These are phyloP conservation scores for Mrakiaceae sp. DNA, from an alignment of 1,284 basidiomycete genomes.

Conservation along the genomic window DNA sequence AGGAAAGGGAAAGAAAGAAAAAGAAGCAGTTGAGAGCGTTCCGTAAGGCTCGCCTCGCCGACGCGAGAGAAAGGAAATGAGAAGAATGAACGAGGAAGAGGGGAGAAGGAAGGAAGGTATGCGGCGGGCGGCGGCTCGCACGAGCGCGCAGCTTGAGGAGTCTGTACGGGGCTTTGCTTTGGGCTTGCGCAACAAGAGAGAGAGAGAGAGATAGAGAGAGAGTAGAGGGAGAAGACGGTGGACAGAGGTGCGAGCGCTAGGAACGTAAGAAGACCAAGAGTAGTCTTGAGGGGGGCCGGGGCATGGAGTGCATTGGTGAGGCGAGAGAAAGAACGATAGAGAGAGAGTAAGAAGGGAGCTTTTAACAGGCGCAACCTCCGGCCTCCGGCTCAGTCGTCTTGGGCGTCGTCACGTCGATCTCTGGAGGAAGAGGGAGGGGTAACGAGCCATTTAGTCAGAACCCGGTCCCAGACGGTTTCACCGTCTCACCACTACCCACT, in stretches of 20 bases:
- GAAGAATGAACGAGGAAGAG: background rate
- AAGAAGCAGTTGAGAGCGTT: no score
- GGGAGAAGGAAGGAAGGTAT: background rate
- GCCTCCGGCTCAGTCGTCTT: constrained; percentile 30
- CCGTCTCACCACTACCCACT: constrained; percentile 25
- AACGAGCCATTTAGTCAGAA: background rate
- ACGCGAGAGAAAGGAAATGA: background rate
- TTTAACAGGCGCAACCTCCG: constrained; percentile 32
- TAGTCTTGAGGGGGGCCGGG: background rate
- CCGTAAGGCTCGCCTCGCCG: background rate
- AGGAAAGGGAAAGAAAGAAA: no score
- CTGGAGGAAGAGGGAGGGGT: constrained; percentile 19
- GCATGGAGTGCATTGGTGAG: background rate
- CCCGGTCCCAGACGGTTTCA: background rate
- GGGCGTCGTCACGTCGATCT: constrained; percentile 34
- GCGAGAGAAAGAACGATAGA: background rate
- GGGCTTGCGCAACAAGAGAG: background rate
- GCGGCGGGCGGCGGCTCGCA: background rate
- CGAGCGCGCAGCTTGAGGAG: background rate
- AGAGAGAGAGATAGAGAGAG: background rate
- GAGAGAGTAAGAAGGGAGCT: background rate
- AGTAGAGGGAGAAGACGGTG: background rate
- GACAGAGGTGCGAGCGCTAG: background rate
- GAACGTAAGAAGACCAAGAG: background rate
- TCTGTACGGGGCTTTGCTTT: background rate